These are phyloP conservation scores for Mortierella sp. DNA, from an alignment of 371 early-diverging fungal genomes.

Conservation along the genomic window DNA sequence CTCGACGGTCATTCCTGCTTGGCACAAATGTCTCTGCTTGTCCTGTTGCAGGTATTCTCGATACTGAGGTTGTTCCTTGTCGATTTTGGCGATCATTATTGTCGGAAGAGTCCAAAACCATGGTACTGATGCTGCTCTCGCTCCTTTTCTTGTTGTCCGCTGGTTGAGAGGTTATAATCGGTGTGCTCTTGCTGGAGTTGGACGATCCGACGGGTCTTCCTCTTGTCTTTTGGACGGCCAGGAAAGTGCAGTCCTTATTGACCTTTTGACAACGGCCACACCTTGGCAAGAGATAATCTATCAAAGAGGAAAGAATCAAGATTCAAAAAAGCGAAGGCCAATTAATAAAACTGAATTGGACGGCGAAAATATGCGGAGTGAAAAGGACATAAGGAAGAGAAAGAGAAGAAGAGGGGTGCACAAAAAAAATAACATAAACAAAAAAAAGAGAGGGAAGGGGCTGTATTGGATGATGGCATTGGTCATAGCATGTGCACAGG, in stretches of 20 bases:
- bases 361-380: neutral
- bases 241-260: slow-evolving; percentile 1
- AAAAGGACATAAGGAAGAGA: too few relatives aligned
- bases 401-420: neutral
- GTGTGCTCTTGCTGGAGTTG: neutral
- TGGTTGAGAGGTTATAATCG: neutral
- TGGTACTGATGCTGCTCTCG: neutral
- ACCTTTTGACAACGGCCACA: slow-evolving; percentile 11
- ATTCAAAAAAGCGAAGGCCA: neutral
- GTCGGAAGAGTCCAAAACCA: neutral
- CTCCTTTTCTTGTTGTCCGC: neutral
- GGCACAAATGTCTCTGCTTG: neutral
- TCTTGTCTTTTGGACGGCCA: slow-evolving; percentile 6
- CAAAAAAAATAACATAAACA: neutral
- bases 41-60: neutral
- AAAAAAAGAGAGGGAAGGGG: neutral
- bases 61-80: neutral
- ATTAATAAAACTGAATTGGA: neutral
- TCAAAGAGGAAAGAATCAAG: neutral
- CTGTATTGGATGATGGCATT: too few relatives aligned
- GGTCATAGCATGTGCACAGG: too few relatives aligned
- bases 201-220: neutral
- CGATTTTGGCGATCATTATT: neutral
- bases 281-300: slow-evolving; percentile 4
- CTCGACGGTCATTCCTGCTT: neutral